Evolutionary conservation across 139 green algal genomes (phyloP), one percentile per base, ranked within the genome.

Genomic region (Tetraselmis striata): DNA sequence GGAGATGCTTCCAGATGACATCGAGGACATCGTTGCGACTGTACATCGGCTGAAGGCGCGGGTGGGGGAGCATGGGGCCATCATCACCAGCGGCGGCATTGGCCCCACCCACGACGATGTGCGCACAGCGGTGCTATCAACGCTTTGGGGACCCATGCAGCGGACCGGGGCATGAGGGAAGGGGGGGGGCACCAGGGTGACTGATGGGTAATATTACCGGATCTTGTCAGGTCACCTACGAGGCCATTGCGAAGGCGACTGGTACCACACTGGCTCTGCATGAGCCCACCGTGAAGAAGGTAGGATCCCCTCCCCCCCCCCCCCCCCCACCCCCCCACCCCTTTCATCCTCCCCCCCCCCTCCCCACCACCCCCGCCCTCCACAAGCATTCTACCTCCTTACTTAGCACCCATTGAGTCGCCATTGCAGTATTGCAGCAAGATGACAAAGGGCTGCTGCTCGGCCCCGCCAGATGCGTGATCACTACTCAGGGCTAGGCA

Each of bases 31-130:
- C 75, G 82, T 29, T 1, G 79, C 85, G 22, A 87, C 88, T n/a
- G 81, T 93, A 23, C 77, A 88, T 23, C 80, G 85, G 2, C 77
- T 93, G n/a, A 79, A 77, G 28, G 32, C 85, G 28, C 81, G 82
- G 1, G 93, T 96, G 24, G 93, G 93, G 2, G 77, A 77, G 0
- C 29, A 67, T 24, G 90, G 94, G 5, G 85, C 91, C 31, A 88
- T 98, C 2, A 86, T 98, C 32, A 98, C 93, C 27, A 87, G 81
- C 58, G 94, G 94, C 1, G 94, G 94, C 59, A 94, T 98, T 27
- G 95, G 95, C 0, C 94, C 95, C 23, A 98, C 95, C 0, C 90
- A 97, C 30, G 95, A 98, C 84, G 95, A 98, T 85, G 88, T 67
- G 45, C 45, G 45, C n/a, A n/a, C n/a, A n/a, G n/a, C n/a, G n/a